Evolutionary conservation across 2,329 filamentous ascomycete genomes (phyloP).

Genomic region (Fusarium praegraminearum): DNA sequence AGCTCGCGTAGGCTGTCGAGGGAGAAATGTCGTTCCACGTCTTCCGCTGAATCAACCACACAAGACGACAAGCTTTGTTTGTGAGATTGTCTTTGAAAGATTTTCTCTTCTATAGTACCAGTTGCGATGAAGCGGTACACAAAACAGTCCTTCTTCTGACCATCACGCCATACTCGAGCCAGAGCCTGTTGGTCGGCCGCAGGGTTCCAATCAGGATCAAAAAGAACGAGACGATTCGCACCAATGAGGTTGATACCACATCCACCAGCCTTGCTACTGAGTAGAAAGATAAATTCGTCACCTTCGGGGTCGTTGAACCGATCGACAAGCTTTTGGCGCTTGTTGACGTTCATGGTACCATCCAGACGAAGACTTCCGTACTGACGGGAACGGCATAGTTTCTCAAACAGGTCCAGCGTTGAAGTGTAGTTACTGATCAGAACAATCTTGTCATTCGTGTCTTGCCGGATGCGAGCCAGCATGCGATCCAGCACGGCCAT

Average conservation of each 20-base stretch:
- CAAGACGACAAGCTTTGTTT: slow-evolving; percentile 97
- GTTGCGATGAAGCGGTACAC: slow-evolving; percentile 99
- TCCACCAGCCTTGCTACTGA: slow-evolving; percentile 95
- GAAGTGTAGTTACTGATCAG: slow-evolving; percentile 99
- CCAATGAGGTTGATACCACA: slow-evolving; percentile 97
- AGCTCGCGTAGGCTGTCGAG: slow-evolving; percentile 90
- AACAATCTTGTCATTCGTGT: slow-evolving; percentile 99
- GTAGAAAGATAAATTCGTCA: slow-evolving; percentile 91
- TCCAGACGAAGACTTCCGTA: slow-evolving; percentile 93
- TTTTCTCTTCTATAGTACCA: slow-evolving; percentile 98
- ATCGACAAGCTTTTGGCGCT: slow-evolving; percentile 96
- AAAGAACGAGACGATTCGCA: slow-evolving; percentile 92
- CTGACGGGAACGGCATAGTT: slow-evolving; percentile 83
- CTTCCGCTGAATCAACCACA: slow-evolving; percentile 95
- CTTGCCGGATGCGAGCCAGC: slow-evolving; percentile 93
- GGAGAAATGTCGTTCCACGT: slow-evolving; percentile 96
- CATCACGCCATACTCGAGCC: slow-evolving; percentile 97
- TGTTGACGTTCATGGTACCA: slow-evolving; percentile 97
- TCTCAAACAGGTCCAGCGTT: slow-evolving; percentile 94
- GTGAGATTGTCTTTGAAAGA: slow-evolving; percentile 98
- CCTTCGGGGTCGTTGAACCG: slow-evolving; percentile 96
- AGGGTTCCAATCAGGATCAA: slow-evolving; percentile 98
- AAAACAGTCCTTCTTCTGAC: slow-evolving; percentile 99
- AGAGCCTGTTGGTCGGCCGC: slow-evolving; percentile 97
- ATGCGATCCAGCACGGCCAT: slow-evolving; percentile 99